Evolutionary conservation across 352 stramenopile genomes (phyloP).

Genomic region (Globisporangium abappressorium): DNA sequence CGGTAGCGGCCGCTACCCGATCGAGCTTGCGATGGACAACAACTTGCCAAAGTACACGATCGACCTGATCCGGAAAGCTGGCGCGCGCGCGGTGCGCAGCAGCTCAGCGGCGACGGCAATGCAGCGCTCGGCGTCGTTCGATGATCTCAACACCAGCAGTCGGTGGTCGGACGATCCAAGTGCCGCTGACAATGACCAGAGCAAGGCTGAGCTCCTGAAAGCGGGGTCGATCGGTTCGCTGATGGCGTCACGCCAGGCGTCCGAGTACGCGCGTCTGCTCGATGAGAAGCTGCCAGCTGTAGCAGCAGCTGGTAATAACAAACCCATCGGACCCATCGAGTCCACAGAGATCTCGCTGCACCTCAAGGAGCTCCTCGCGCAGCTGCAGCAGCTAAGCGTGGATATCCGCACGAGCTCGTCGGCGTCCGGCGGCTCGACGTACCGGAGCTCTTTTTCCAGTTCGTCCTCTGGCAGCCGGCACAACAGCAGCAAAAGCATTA

Average conservation of each 20-base stretch:
- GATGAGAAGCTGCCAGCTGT: slow-evolving; percentile 22
- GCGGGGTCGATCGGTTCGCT: slow-evolving; percentile 46
- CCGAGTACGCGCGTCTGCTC: slow-evolving; percentile 39
- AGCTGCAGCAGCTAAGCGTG: slow-evolving; percentile 68
- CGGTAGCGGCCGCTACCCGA: slow-evolving; percentile 45
- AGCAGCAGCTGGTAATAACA: neutral
- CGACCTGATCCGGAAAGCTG: slow-evolving; percentile 66
- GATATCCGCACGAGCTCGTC: slow-evolving; percentile 59
- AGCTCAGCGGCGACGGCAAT: slow-evolving; percentile 18
- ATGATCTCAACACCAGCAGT: slow-evolving; percentile 24
- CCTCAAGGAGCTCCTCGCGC: slow-evolving; percentile 64
- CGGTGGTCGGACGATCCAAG: neutral
- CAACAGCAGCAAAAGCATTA: slow-evolving; percentile 12
- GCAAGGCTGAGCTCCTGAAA: slow-evolving; percentile 39
- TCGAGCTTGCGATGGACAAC: slow-evolving; percentile 60
- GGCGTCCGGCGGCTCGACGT: slow-evolving; percentile 53
- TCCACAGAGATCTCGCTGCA: slow-evolving; percentile 61
- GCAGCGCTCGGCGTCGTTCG: slow-evolving; percentile 35
- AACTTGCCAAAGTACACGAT: slow-evolving; percentile 68
- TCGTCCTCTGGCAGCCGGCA: slow-evolving; percentile 36
- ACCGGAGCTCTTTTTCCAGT: slow-evolving; percentile 74
- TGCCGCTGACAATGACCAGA: slow-evolving; percentile 21
- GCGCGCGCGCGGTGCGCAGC: slow-evolving; percentile 32
- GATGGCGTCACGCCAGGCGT: slow-evolving; percentile 32
- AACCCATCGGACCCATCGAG: slow-evolving; percentile 41